Percentiles rank a stretch among this genome's conserved stretches.
phyloP scores from a whole-genome alignment of 2,329 filamentous ascomycete species.

The Phyllosticta paracitricarpa region DNA sequence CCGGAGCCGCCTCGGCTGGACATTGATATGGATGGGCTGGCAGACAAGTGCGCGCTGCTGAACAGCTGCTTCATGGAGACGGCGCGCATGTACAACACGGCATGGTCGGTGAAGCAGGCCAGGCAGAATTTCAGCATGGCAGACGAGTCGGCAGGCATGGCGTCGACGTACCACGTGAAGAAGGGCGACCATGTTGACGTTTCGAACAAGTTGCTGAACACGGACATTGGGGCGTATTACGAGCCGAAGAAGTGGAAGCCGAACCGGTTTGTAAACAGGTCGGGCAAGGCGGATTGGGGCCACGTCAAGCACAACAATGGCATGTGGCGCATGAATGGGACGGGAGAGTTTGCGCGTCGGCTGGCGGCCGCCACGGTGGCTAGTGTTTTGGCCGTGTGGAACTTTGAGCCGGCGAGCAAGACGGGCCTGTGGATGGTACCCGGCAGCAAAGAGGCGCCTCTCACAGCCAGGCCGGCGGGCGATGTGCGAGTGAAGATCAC shows the following conservation, averaged over 20 bases:
- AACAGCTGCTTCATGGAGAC: constrained; percentile 30
- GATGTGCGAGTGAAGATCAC: constrained; percentile 47
- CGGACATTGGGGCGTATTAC: constrained; percentile 14
- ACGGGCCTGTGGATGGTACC: constrained; percentile 42
- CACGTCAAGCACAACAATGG: constrained; percentile 5
- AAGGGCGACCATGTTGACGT: constrained; percentile 28
- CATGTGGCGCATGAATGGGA: constrained; percentile 19
- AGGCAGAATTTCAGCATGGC: constrained; percentile 25
- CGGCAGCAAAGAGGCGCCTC: constrained; percentile 32
- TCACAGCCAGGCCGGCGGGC: constrained; percentile 40
- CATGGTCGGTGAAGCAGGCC: constrained; percentile 26
- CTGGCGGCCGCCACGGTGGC: constrained; percentile 42
- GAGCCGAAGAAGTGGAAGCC: constrained; percentile 12
- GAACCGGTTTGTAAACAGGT: constrained; percentile 22
- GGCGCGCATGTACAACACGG: constrained; percentile 24
- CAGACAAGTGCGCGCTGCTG: constrained; percentile 24
- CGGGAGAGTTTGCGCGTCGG: constrained; percentile 39
- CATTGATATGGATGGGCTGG: constrained; percentile 24
- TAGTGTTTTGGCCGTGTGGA: constrained; percentile 45
- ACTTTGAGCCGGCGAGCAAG: constrained; percentile 37
- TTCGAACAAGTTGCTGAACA: constrained; percentile 28
- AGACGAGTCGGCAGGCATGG: constrained; percentile 18
- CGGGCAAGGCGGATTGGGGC: constrained; percentile 15
- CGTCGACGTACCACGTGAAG: constrained; percentile 20
- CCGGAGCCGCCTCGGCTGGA: constrained; percentile 22